Evolutionary conservation across 192 early-diverging fungal species (phyloP).

Genomic region (Geranomyces michiganensis): DNA sequence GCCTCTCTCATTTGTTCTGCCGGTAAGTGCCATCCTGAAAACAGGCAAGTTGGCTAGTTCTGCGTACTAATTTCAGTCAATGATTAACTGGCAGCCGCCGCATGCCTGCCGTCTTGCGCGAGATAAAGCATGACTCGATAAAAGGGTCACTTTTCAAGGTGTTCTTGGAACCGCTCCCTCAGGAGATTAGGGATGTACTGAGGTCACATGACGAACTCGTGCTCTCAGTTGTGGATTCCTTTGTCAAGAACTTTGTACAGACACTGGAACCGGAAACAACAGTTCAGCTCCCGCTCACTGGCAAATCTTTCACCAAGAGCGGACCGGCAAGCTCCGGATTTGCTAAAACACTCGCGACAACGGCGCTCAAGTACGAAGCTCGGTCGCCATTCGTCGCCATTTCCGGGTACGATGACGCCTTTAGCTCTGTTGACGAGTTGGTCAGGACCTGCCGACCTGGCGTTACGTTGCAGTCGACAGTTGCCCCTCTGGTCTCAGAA

Average conservation of each 20-base stretch:
- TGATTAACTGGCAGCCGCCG: background rate
- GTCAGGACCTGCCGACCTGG: slow-evolving; percentile 13
- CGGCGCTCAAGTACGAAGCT: slow-evolving; percentile 15
- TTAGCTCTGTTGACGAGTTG: slow-evolving; percentile 26
- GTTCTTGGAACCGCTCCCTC: slow-evolving; percentile 33
- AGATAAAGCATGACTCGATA: slow-evolving; percentile 3
- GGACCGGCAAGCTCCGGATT: background rate
- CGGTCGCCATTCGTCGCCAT: slow-evolving; percentile 39
- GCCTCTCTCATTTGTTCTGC: slow-evolving; percentile 20
- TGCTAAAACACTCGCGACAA: background rate
- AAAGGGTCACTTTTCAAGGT: slow-evolving; percentile 34
- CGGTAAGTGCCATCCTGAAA: too few species aligned
- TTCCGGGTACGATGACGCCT: slow-evolving; percentile 35
- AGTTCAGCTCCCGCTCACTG: slow-evolving; percentile 15
- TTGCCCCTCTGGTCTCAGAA: slow-evolving; percentile 22
- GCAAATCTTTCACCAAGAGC: background rate
- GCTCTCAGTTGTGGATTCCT: slow-evolving; percentile 14
- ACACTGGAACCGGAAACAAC: slow-evolving; percentile 7
- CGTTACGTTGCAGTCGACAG: slow-evolving; percentile 16
- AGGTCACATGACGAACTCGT: slow-evolving; percentile 31
- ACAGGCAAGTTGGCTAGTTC: too few species aligned
- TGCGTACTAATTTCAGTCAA: background rate
- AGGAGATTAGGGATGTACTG: slow-evolving; percentile 5
- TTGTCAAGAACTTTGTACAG: slow-evolving; percentile 13
- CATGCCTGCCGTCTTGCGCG: background rate